A percentile compares a stretch with the other conserved stretches of the same genome.
Evolutionary conservation across 1,284 basidiomycete genomes (phyloP).

Genomic region (Ganoderma lingzhi): DNA sequence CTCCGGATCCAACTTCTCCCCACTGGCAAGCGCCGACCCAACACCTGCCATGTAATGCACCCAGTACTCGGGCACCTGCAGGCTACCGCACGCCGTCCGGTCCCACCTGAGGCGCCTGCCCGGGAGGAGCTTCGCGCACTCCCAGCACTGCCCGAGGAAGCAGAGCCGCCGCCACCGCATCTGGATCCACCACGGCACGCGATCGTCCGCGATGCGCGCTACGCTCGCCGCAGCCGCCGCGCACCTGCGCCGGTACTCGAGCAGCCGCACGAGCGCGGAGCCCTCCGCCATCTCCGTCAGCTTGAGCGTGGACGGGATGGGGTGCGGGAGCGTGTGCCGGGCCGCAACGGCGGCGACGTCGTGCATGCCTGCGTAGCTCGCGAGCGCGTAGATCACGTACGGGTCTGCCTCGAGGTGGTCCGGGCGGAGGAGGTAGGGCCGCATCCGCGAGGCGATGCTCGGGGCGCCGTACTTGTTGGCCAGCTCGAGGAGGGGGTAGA

Average conservation of each 20-base stretch:
- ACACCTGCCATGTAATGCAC: conserved; percentile 24
- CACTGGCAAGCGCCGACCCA: conserved; percentile 1
- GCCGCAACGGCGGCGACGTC: conserved; percentile 25
- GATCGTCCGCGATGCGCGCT: conserved; percentile 8
- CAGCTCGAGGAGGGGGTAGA: conserved; percentile 20
- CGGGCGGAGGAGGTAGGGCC: conserved; percentile 32
- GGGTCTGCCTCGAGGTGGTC: conserved; percentile 39
- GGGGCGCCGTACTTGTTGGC: conserved; percentile 21
- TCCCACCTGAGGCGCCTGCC: conserved; percentile 18
- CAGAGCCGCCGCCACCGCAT: conserved; percentile 28
- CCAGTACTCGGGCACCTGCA: conserved; percentile 25
- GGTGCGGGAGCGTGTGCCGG: conserved; percentile 18
- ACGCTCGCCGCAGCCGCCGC: conserved; percentile 15
- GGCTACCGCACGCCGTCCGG: conserved; percentile 8
- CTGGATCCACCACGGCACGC: conserved; percentile 28
- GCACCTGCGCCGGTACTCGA: conserved; percentile 20
- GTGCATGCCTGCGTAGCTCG: conserved; percentile 25
- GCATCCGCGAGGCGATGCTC: conserved; percentile 21
- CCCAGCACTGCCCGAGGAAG: conserved; percentile 26
- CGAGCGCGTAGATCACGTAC: conserved; percentile 45
- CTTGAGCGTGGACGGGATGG: conserved; percentile 13
- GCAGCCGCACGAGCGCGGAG: conserved; percentile 12
- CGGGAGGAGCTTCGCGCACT: conserved; percentile 14
- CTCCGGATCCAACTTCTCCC: conserved; percentile 16
- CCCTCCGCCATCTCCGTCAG: conserved; percentile 17